Percentiles rank a stretch among this genome's conserved stretches.
Evolutionary conservation across 768 basidiomycete species (phyloP).

Genomic region (Suillus cothurnatus): DNA sequence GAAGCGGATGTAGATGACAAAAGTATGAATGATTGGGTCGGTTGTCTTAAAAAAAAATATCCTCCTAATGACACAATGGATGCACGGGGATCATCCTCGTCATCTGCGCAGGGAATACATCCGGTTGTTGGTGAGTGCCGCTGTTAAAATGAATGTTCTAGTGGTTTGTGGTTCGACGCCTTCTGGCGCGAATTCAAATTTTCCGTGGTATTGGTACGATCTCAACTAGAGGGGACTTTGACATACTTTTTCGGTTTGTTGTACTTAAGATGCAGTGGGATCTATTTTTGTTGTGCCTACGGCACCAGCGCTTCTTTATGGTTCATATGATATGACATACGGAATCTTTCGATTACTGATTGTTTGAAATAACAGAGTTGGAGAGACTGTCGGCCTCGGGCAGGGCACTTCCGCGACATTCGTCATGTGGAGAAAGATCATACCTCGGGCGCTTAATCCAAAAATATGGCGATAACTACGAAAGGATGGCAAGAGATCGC

Average conservation of each 20-base stretch:
- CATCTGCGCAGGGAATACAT: neutral
- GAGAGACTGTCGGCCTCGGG: conserved; percentile 59
- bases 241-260: neutral
- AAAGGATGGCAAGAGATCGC: conserved; percentile 78
- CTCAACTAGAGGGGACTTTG: neutral
- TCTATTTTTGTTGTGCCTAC: conserved; percentile 7
- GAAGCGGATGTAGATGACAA: conserved; percentile 36
- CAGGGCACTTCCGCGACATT: conserved; percentile 53
- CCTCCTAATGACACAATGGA: neutral
- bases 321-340: neutral
- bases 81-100: neutral
- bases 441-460: conserved; percentile 68
- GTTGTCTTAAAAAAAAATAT: neutral
- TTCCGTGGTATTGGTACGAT: neutral
- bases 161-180: neutral
- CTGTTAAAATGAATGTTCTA: conserved; percentile 1
- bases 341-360: conserved; percentile 1
- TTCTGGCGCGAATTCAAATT: neutral
- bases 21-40: conserved; percentile 43
- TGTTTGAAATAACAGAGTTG: conserved; percentile 48
- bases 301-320: neutral
- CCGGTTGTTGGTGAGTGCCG: neutral
- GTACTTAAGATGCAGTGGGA: neutral
- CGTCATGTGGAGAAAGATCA: conserved; percentile 67
- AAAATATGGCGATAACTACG: conserved; percentile 72